Base-by-base conservation (phyloP, 1,284 basidiomycete genomes). In the Heterobasidion occidentale region DNA sequence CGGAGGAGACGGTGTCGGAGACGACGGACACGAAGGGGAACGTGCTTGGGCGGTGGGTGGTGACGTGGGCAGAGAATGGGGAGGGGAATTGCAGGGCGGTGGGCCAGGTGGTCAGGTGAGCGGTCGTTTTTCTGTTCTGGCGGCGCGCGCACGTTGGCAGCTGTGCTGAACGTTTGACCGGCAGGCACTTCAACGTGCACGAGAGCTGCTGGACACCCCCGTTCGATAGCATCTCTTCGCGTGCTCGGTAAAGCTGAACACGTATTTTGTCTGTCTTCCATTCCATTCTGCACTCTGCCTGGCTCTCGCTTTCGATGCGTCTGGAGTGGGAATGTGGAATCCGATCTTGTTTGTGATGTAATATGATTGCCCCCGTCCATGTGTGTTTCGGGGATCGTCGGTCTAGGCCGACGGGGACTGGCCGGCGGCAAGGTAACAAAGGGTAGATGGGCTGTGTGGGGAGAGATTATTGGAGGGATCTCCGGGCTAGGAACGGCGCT, bases 171-270 rank as follows among this genome's bases (percentile, higher is more conserved):
- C 11, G 11, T n/a, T 42, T 42, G 38, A 27, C 27, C 19, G 14
- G 51, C 54, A 86, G 90, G 59, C 76, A 90, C 66, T 94, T 92
- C 68, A 91, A 92, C 63, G 88, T 94, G 36, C 91, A 93, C 62
- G 85, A 91, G 90, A 93, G 66, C 71, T 92, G 33, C 67, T 93
- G 15, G 54, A 56, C 7, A 60, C 56, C 5, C 59, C 57, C 3
- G 48, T 60, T 42, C 58, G 62, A 19, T 63, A 54, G 34, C 19
- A 14, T 17, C 42, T 14, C 42, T 17, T 14, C 42, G 17, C 42
- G 12, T 45, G 42, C 42, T 45, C 17, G 42, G 27, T 27, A 27
- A 27, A 27, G 27, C 27, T 27, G 27, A 27, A 27, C 27, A 27
- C 27, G 27, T 27, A 27, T 27, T 27, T 27, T 6, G 4, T 27